Evolutionary conservation across 139 green algal species (phyloP).

Genomic region (Coccomyxa sp.): DNA sequence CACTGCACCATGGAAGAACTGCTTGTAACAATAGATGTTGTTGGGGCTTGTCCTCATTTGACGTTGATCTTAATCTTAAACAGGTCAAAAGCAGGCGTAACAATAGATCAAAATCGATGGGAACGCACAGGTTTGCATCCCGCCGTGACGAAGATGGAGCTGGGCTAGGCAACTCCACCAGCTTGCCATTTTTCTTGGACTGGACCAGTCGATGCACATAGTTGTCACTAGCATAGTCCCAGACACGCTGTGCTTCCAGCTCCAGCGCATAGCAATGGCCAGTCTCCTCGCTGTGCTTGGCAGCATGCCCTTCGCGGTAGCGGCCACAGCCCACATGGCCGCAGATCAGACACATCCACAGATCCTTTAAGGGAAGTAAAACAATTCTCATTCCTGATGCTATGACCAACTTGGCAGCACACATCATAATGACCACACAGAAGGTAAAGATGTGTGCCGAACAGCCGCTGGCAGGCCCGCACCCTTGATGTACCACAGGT

Average conservation of each 20-base stretch:
- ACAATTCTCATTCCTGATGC: neutral
- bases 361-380: conserved; percentile 38
- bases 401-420: neutral
- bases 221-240: conserved; percentile 93
- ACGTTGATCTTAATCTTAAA: neutral
- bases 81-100: neutral
- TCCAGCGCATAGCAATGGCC: conserved; percentile 93
- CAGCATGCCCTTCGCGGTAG: conserved; percentile 78
- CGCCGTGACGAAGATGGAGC: neutral
- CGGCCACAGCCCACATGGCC: conserved; percentile 91
- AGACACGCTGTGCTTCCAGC: conserved; percentile 86
- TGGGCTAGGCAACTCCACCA: conserved; percentile 86
- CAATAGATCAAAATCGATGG: neutral
- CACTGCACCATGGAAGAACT: neutral
- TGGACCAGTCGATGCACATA: conserved; percentile 97
- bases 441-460: neutral
- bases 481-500: conserved; percentile 56
- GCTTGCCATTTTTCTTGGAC: conserved; percentile 86
- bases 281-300: conserved; percentile 76
- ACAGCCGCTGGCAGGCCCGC: neutral
- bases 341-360: conserved; percentile 99
- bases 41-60: neutral
- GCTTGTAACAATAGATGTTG: neutral
- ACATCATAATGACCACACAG: neutral
- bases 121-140: neutral